Conservation (phyloP, 2,329 filamentous ascomycete species). For the Penicillium thymicola region DNA sequence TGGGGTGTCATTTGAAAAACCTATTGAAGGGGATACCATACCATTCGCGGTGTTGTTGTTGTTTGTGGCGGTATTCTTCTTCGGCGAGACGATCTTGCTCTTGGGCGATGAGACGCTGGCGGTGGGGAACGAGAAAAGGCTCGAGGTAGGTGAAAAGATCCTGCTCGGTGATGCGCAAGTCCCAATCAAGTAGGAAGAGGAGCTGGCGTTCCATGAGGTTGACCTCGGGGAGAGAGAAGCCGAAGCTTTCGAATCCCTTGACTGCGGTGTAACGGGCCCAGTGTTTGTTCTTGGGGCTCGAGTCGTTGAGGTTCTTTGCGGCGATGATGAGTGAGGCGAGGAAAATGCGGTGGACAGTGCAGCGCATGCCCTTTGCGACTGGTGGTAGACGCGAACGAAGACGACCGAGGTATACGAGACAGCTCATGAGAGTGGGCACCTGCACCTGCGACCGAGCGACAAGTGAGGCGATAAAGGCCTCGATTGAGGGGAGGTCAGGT, state of each 20-base stretch:
- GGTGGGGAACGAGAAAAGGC: constrained; percentile 81
- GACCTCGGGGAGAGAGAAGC: constrained; percentile 91
- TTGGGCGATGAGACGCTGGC: constrained; percentile 54
- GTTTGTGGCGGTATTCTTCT: constrained; percentile 32
- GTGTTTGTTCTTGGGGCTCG: constrained; percentile 99
- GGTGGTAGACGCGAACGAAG: constrained; percentile 82
- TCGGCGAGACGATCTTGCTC: constrained; percentile 50
- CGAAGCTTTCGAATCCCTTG: constrained; percentile 69
- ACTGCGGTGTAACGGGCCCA: constrained; percentile 93
- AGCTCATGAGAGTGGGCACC: constrained; percentile 95
- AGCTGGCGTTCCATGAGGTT: constrained; percentile 99
- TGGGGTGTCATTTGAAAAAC: neutral
- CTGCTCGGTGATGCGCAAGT: constrained; percentile 77
- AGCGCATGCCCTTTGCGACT: constrained; percentile 92
- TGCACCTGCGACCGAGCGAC: constrained; percentile 93
- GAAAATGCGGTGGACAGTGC: constrained; percentile 97
- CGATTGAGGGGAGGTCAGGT: constrained; percentile 68
- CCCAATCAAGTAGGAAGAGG: constrained; percentile 91
- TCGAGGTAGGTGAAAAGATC: constrained; percentile 87
- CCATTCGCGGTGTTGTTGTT: constrained; percentile 36
- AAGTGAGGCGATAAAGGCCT: constrained; percentile 87
- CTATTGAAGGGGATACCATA: constrained; percentile 7
- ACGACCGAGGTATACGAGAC: constrained; percentile 85
- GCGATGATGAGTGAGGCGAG: constrained; percentile 64
- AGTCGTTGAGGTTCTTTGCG: constrained; percentile 98